Conservation (phyloP, 2,329 filamentous ascomycete genomes). For the Helminthosporium solani region DNA sequence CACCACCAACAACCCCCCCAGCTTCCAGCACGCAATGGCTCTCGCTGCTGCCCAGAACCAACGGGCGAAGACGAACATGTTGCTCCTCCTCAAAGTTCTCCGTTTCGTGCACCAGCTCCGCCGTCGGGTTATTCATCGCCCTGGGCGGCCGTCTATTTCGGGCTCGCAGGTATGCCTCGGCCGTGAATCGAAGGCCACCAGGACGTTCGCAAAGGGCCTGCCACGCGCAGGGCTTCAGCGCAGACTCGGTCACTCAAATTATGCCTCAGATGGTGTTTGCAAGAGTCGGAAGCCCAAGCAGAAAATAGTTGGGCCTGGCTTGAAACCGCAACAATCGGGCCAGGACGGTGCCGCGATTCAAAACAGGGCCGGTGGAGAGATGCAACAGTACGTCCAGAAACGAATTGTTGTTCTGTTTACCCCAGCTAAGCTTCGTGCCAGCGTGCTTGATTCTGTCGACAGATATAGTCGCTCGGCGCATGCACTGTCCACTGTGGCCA, state of each 20-base stretch:
- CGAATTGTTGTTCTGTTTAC: conserved; percentile 31
- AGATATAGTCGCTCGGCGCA: conserved; percentile 17
- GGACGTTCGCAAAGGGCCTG: conserved; percentile 29
- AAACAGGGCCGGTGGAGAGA: conserved; percentile 34
- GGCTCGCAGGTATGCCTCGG: conserved; percentile 20
- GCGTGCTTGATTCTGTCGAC: conserved; percentile 34
- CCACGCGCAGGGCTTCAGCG: conserved; percentile 23
- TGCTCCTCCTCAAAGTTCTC: conserved; percentile 42
- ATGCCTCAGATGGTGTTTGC: conserved; percentile 23
- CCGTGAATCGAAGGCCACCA: conserved; percentile 25
- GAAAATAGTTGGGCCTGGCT: conserved; percentile 19
- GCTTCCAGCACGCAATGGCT: conserved; percentile 32
- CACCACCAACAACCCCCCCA: conserved; percentile 18
- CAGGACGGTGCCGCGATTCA: conserved; percentile 24
- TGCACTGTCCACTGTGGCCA: conserved; percentile 33
- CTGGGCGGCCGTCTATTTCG: conserved; percentile 19
- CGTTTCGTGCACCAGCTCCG: conserved; percentile 43
- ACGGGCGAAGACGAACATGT: conserved; percentile 30
- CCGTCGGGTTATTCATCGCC: conserved; percentile 38
- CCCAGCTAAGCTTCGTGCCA: conserved; percentile 32
- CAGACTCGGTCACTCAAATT: conserved; percentile 19
- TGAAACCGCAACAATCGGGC: conserved; percentile 24
- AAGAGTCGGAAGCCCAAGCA: conserved; percentile 25
- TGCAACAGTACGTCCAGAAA: conserved; percentile 41
- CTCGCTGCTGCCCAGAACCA: conserved; percentile 19